phyloP scores from a whole-genome alignment of 345 rosid species.

The Hevea brasiliensis region DNA sequence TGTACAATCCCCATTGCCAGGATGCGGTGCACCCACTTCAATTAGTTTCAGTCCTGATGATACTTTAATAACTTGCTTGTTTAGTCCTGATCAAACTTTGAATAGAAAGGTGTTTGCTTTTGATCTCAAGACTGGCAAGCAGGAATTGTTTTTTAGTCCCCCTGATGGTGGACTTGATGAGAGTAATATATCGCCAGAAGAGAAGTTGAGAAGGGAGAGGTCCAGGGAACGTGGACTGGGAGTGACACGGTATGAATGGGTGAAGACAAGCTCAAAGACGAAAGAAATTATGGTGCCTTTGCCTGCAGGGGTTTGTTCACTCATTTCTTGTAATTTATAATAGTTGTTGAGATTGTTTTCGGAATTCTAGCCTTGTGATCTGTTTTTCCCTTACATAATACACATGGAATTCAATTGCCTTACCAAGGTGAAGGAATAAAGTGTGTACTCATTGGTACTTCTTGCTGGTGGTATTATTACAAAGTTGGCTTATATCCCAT shows the following conservation, averaged over 20 bases:
- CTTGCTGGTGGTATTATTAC: neutral
- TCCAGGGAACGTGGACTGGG: constrained; percentile 88
- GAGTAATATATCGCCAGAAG: constrained; percentile 79
- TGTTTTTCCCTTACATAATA: neutral
- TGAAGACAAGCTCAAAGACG: constrained; percentile 65
- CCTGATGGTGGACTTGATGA: constrained; percentile 93
- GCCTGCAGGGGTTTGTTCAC: constrained; percentile 80
- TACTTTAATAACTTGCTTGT: constrained; percentile 57
- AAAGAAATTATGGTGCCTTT: constrained; percentile 80
- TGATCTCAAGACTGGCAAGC: constrained; percentile 59
- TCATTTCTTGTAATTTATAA: constrained; percentile 7
- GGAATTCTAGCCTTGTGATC: neutral
- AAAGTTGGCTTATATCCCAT: neutral
- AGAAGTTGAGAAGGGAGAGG: constrained; percentile 93
- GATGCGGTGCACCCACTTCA: constrained; percentile 71
- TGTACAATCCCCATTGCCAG: constrained; percentile 89
- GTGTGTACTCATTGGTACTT: neutral
- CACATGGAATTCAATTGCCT: neutral
- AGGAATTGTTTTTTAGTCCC: constrained; percentile 67
- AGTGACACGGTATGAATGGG: constrained; percentile 93
- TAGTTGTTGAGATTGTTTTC: neutral
- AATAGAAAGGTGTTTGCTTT: constrained; percentile 65
- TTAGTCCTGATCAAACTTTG: constrained; percentile 74
- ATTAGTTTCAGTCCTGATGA: constrained; percentile 90
- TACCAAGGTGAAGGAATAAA: neutral